Percentiles rank a stretch among this genome's conserved stretches.
Evolutionary conservation across 768 basidiomycete genomes (phyloP).

Genomic region (Saitozyma sp.): DNA sequence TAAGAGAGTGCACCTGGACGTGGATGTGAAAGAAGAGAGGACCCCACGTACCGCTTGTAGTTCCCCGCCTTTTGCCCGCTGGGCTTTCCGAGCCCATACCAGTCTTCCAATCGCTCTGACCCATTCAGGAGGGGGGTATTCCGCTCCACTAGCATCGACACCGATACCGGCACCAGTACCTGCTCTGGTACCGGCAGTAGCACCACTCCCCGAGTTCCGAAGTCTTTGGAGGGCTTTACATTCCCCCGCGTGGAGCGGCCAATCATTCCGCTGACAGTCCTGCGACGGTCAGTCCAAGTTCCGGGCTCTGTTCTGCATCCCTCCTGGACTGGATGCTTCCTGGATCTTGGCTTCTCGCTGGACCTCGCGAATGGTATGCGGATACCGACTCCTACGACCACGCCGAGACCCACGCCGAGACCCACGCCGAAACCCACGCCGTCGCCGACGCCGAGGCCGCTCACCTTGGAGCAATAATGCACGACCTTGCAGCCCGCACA

Average conservation of each 20-base stretch:
- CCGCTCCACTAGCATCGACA: constrained; percentile 15
- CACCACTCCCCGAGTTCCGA: no score
- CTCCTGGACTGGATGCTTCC: not conserved
- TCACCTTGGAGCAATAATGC: constrained; percentile 74
- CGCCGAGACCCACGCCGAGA: no score
- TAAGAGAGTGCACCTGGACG: not conserved
- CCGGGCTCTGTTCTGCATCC: not conserved
- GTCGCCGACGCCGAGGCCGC: constrained; percentile 37
- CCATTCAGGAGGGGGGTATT: constrained; percentile 66
- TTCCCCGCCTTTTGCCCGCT: constrained; percentile 60
- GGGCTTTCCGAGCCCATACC: constrained; percentile 65
- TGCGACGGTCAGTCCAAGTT: constrained; percentile 40
- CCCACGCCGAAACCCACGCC: no score
- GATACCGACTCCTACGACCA: not conserved
- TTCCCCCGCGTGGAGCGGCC: constrained; percentile 74
- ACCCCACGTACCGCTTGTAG: constrained; percentile 25
- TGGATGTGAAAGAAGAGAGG: constrained; percentile 3
- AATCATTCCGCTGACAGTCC: constrained; percentile 72
- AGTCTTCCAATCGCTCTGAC: constrained; percentile 76
- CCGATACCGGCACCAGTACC: constrained; percentile 55
- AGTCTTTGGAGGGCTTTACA: constrained; percentile 62
- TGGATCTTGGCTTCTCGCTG: no score
- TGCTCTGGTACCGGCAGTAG: constrained; percentile 56
- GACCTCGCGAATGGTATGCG: not conserved
- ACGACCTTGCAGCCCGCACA: constrained; percentile 72